Evolutionary conservation across 108 stramenopile species (phyloP).

Genomic region (Nitzschia putrida): DNA sequence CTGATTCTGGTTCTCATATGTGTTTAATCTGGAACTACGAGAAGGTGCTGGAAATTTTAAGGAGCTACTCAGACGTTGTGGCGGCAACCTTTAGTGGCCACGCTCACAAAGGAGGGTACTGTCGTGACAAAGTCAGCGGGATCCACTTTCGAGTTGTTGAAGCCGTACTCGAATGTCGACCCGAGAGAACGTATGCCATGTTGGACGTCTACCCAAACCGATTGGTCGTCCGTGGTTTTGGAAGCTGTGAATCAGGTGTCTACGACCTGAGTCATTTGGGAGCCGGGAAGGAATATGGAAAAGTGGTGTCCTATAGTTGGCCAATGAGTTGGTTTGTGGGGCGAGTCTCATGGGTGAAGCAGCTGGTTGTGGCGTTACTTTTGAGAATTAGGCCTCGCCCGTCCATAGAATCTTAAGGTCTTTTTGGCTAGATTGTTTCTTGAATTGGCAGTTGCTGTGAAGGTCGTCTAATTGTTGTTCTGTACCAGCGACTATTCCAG

Average conservation of each 20-base stretch:
- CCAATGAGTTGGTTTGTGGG: not conserved
- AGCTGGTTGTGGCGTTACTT: too few species aligned
- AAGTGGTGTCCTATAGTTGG: not conserved
- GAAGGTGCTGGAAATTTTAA: constrained; percentile 55
- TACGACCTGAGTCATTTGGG: constrained; percentile 44
- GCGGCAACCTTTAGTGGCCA: constrained; percentile 77
- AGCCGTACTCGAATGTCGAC: constrained; percentile 74
- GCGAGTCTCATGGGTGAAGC: not conserved
- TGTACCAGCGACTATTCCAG: too few species aligned
- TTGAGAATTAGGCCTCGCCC: too few species aligned
- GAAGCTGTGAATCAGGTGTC: constrained; percentile 69
- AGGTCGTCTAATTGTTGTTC: too few species aligned
- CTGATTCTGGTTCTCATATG: constrained; percentile 56
- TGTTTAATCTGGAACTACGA: constrained; percentile 84
- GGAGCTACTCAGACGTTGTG: constrained; percentile 62
- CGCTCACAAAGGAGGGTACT: constrained; percentile 84
- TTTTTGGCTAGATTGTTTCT: too few species aligned
- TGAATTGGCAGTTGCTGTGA: too few species aligned
- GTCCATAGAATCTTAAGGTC: too few species aligned
- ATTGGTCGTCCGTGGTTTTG: constrained; percentile 62
- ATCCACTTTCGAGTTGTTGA: constrained; percentile 84
- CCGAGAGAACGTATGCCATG: constrained; percentile 70
- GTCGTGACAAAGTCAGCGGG: constrained; percentile 64
- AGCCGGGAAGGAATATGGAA: not conserved
- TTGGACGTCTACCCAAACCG: constrained; percentile 65